These are phyloP conservation scores for Suhomyces bokatorum DNA, from an alignment of 1,139 yeast species.

Conservation along the genomic window DNA sequence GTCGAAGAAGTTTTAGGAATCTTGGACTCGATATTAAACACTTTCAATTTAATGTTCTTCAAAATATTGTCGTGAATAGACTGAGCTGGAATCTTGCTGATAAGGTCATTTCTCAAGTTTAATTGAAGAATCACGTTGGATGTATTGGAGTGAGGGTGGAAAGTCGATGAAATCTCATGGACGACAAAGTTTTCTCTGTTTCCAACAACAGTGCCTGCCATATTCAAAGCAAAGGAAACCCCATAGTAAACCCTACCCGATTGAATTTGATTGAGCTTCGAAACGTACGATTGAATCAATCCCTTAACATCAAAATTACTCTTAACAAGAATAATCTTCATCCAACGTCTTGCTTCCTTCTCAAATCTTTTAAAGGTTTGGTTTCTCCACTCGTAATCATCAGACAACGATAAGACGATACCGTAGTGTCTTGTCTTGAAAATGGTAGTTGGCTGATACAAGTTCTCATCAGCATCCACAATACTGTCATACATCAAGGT, in stretches of 20 bases:
- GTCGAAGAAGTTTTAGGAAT: neutral
- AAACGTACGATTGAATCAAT: slow-evolving; percentile 72
- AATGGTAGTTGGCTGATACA: slow-evolving; percentile 77
- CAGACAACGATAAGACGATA: slow-evolving; percentile 67
- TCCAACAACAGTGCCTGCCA: slow-evolving; percentile 69
- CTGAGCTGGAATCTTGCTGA: slow-evolving; percentile 37
- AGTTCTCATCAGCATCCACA: slow-evolving; percentile 82
- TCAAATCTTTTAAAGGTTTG: slow-evolving; percentile 63
- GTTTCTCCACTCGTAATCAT: slow-evolving; percentile 75
- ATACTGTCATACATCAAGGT: slow-evolving; percentile 77
- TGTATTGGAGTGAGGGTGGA: slow-evolving; percentile 7
- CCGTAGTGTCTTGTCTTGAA: slow-evolving; percentile 62
- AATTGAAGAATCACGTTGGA: slow-evolving; percentile 56
- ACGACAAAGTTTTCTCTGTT: slow-evolving; percentile 1
- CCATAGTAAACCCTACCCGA: slow-evolving; percentile 62
- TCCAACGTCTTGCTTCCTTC: slow-evolving; percentile 67
- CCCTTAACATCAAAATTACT: slow-evolving; percentile 76
- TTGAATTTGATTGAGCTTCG: slow-evolving; percentile 43
- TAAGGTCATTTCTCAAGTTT: slow-evolving; percentile 63
- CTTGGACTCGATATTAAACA: slow-evolving; percentile 12
- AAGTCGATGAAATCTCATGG: neutral
- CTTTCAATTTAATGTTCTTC: slow-evolving; percentile 22
- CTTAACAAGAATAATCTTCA: slow-evolving; percentile 50
- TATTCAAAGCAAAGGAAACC: slow-evolving; percentile 83
- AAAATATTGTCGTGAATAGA: slow-evolving; percentile 35